phyloP scores from a whole-genome alignment of 495 filamentous ascomycete genomes.

The Aspergillus steynii region DNA sequence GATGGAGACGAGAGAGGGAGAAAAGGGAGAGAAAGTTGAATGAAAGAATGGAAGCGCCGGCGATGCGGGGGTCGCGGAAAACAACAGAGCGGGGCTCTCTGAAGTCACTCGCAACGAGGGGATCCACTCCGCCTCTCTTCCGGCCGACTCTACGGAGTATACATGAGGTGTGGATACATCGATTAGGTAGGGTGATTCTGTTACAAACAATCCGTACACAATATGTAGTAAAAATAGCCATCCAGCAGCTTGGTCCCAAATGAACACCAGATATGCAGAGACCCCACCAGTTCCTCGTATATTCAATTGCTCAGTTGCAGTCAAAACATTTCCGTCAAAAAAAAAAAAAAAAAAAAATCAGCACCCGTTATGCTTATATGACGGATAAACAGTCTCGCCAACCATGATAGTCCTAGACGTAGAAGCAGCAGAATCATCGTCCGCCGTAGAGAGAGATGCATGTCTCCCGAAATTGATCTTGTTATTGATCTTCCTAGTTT shows the following conservation, averaged over 20 bases:
- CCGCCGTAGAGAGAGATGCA: constrained; percentile 41
- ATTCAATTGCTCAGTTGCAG: not conserved
- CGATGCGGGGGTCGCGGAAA: not conserved
- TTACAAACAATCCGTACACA: too few species aligned
- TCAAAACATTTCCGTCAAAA: not conserved
- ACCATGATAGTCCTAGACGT: constrained; percentile 40
- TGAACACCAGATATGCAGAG: not conserved
- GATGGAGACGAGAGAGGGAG: not conserved
- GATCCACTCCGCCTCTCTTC: not conserved
- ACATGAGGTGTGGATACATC: too few species aligned
- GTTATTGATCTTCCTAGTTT: constrained; percentile 77
- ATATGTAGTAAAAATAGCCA: too few species aligned
- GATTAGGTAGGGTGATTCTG: too few species aligned
- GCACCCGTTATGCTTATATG: constrained; percentile 18
- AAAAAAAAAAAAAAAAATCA: not conserved
- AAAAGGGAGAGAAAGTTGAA: not conserved
- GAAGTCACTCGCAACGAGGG: not conserved
- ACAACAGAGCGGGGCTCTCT: not conserved
- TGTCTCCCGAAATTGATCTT: constrained; percentile 88
- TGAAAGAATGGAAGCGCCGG: not conserved
- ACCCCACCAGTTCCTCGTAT: not conserved
- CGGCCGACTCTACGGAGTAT: too few species aligned
- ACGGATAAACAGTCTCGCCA: constrained; percentile 42
- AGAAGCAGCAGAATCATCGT: constrained; percentile 19
- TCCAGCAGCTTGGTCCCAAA: not conserved